phyloP scores from a whole-genome alignment of 495 filamentous ascomycete genomes.

The Aspergillus incahuasiensis region DNA sequence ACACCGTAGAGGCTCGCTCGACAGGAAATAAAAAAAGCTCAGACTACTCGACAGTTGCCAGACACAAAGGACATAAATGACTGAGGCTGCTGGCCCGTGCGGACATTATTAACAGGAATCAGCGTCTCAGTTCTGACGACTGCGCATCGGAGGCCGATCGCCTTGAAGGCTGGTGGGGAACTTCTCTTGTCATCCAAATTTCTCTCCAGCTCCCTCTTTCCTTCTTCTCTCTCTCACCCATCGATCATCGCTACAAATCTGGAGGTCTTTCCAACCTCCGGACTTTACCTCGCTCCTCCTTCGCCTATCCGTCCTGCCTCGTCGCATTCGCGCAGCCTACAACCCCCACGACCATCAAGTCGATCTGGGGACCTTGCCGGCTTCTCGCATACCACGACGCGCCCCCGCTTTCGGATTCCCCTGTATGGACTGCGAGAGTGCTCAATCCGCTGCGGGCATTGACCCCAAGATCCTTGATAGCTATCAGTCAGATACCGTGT shows the following conservation, averaged over 20 bases:
- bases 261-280: constrained; percentile 7
- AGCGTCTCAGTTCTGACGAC: constrained; percentile 9
- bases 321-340: constrained; percentile 9
- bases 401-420: constrained; percentile 13
- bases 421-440: constrained; percentile 47
- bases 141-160: constrained; percentile 22
- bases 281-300: background rate
- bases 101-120: constrained; percentile 1
- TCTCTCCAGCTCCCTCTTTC: constrained; percentile 10
- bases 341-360: background rate
- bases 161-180: constrained; percentile 25
- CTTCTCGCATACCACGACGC: constrained; percentile 12
- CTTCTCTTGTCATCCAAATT: constrained; percentile 18
- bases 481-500: constrained; percentile 39
- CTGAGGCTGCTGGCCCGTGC: constrained; percentile 18
- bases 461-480: constrained; percentile 48
- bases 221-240: constrained; percentile 1
- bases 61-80: background rate
- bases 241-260: background rate
- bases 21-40: background rate
- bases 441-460: constrained; percentile 42
- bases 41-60: background rate
- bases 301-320: background rate
- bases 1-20: background rate
- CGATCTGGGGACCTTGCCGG: constrained; percentile 18